phyloP scores from a whole-genome alignment of 768 basidiomycete genomes.

The Boletus eberwhitei region DNA sequence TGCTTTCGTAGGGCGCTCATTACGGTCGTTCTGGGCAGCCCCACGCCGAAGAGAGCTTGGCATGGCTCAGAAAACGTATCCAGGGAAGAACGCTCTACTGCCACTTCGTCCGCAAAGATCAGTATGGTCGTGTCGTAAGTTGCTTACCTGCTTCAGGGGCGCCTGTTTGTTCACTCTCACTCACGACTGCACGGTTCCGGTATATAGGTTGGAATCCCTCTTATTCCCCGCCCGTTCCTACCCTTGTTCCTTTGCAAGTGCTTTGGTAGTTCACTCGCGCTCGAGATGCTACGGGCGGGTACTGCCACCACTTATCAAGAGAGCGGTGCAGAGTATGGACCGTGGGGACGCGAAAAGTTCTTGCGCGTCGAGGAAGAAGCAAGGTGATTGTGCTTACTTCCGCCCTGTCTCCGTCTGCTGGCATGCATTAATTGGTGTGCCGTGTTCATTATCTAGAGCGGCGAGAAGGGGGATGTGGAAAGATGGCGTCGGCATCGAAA shows the following conservation, averaged over 20 bases:
- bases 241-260: slow-evolving; percentile 43
- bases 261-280: slow-evolving; percentile 47
- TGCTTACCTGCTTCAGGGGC: neutral
- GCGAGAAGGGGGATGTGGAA: slow-evolving; percentile 76
- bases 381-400: slow-evolving; percentile 40
- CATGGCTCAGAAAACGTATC: slow-evolving; percentile 62
- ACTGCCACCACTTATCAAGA: slow-evolving; percentile 76
- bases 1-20: slow-evolving; percentile 56
- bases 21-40: slow-evolving; percentile 82
- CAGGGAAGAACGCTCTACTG: slow-evolving; percentile 62
- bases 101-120: slow-evolving; percentile 73
- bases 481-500: slow-evolving; percentile 50
- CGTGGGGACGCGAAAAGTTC: slow-evolving; percentile 61
- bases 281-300: slow-evolving; percentile 79
- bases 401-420: neutral
- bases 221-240: slow-evolving; percentile 47
- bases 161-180: neutral
- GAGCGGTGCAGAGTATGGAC: slow-evolving; percentile 77
- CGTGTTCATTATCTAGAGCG: slow-evolving; percentile 36
- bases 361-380: slow-evolving; percentile 61
- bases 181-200: neutral
- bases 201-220: slow-evolving; percentile 66
- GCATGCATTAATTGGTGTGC: neutral
- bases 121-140: slow-evolving; percentile 78
- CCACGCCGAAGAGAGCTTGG: slow-evolving; percentile 66